A percentile compares a stretch with the other conserved stretches of the same genome.
These are phyloP conservation scores for Hansfordia pulvinata DNA, from an alignment of 2,329 filamentous ascomycete genomes.

Conservation along the genomic window DNA sequence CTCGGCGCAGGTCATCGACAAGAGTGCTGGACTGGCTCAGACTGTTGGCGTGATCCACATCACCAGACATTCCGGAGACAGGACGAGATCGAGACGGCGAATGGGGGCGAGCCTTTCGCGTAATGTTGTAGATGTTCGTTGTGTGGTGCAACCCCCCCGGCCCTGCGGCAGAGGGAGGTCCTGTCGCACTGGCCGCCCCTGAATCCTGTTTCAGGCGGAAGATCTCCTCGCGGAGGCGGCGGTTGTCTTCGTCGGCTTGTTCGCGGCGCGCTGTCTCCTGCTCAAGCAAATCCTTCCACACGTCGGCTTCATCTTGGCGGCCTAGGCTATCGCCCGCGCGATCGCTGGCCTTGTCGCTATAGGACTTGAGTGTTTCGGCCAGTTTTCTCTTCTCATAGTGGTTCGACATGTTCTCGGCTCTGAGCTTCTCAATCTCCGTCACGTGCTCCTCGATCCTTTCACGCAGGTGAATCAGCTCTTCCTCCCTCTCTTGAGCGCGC, in stretches of 20 bases:
- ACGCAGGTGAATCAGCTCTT: slow-evolving; percentile 72
- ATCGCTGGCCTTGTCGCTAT: slow-evolving; percentile 31
- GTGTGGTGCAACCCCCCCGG: slow-evolving; percentile 35
- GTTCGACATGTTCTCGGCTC: slow-evolving; percentile 62
- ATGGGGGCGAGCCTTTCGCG: slow-evolving; percentile 33
- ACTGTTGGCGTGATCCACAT: slow-evolving; percentile 35
- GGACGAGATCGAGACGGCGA: slow-evolving; percentile 34
- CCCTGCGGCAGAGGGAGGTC: slow-evolving; percentile 1
- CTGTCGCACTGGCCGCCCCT: neutral
- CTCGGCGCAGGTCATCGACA: slow-evolving; percentile 59
- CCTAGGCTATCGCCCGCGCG: slow-evolving; percentile 30
- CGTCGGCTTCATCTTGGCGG: slow-evolving; percentile 56
- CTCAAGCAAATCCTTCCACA: slow-evolving; percentile 90
- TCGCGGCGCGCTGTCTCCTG: slow-evolving; percentile 82
- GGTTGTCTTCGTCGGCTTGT: slow-evolving; percentile 81
- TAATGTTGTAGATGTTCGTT: slow-evolving; percentile 54
- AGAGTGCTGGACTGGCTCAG: slow-evolving; percentile 51
- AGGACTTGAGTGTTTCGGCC: slow-evolving; percentile 58
- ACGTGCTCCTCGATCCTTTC: slow-evolving; percentile 79
- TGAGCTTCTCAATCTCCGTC: slow-evolving; percentile 68
- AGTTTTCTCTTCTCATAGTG: slow-evolving; percentile 80
- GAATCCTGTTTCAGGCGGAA: slow-evolving; percentile 53
- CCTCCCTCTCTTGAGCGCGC: slow-evolving; percentile 57
- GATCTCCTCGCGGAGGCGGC: slow-evolving; percentile 70
- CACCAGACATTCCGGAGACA: slow-evolving; percentile 33